Evolutionary conservation across 2,329 filamentous ascomycete genomes (phyloP).

Genomic region (Spiromastix sp.): DNA sequence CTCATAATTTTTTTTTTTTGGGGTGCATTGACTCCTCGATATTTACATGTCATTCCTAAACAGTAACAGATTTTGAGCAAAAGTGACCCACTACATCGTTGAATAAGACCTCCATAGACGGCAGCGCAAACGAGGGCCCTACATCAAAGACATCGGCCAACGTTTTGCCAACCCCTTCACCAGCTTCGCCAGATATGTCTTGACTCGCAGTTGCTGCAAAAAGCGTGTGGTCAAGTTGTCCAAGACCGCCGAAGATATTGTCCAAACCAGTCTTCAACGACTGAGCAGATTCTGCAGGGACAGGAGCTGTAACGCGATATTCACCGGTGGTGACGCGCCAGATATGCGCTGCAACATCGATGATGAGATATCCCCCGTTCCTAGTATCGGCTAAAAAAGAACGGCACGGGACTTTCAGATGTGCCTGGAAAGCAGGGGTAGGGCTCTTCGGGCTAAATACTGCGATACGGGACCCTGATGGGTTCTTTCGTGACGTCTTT

Average conservation of each 20-base stretch:
- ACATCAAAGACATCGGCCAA: slow-evolving; percentile 29
- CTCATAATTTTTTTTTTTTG: too few relatives aligned
- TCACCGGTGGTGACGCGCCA: slow-evolving; percentile 32
- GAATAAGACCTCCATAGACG: slow-evolving; percentile 27
- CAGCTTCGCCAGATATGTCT: slow-evolving; percentile 6
- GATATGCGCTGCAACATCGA: slow-evolving; percentile 68
- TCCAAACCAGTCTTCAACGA: slow-evolving; percentile 22
- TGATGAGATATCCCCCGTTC: slow-evolving; percentile 60
- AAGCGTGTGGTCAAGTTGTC: slow-evolving; percentile 1
- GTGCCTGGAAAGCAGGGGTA: slow-evolving; percentile 48
- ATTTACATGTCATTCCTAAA: too few relatives aligned
- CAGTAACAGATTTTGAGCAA: too few relatives aligned
- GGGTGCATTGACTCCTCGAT: too few relatives aligned
- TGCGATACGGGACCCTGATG: slow-evolving; percentile 42
- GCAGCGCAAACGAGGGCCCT: slow-evolving; percentile 28
- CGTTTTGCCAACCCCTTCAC: slow-evolving; percentile 16
- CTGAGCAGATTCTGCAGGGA: slow-evolving; percentile 15
- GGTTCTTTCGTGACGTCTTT: slow-evolving; percentile 32
- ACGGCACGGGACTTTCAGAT: slow-evolving; percentile 48
- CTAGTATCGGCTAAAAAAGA: slow-evolving; percentile 55
- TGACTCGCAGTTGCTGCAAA: background rate
- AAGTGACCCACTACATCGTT: slow-evolving; percentile 27
- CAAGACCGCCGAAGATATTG: slow-evolving; percentile 21
- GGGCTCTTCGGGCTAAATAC: slow-evolving; percentile 56
- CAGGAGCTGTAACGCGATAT: slow-evolving; percentile 15